Conservation (phyloP, 2,329 filamentous ascomycete species). For the Arthrocladium fulminans region DNA sequence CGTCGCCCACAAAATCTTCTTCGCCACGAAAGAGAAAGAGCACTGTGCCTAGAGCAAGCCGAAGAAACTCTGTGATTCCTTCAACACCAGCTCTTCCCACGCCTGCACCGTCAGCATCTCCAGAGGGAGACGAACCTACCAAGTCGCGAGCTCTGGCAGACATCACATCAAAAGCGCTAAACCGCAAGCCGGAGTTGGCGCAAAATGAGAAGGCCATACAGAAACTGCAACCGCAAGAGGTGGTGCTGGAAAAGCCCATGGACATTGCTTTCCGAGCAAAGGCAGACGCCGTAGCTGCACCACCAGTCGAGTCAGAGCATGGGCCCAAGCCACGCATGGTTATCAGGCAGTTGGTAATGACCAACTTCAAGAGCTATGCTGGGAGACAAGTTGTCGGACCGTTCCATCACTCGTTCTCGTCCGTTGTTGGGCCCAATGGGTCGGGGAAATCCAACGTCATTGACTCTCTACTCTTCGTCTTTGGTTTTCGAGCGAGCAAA, state of each 20-base stretch:
- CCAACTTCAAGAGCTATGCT: conserved; percentile 98
- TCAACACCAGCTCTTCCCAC: conserved; percentile 34
- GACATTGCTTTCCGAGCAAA: conserved; percentile 87
- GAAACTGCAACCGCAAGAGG: conserved; percentile 64
- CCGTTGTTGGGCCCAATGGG: conserved; percentile 93
- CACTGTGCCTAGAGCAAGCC: conserved; percentile 35
- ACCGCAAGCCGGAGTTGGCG: conserved; percentile 48
- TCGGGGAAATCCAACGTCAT: conserved; percentile 99
- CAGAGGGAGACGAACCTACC: conserved; percentile 42
- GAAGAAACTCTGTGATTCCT: conserved; percentile 28
- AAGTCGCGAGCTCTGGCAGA: conserved; percentile 59
- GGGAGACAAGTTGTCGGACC: conserved; percentile 90
- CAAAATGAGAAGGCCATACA: conserved; percentile 34
- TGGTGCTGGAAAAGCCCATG: conserved; percentile 78
- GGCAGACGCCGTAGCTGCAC: conserved; percentile 48
- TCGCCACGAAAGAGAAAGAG: conserved; percentile 63
- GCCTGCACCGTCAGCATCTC: conserved; percentile 47
- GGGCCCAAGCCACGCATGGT: conserved; percentile 80
- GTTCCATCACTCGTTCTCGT: conserved; percentile 95
- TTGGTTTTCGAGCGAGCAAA: conserved; percentile 96
- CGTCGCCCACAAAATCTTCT: conserved; percentile 45
- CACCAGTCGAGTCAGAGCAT: conserved; percentile 60
- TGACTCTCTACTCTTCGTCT: conserved; percentile 95
- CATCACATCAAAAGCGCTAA: conserved; percentile 60
- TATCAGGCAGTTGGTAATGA: conserved; percentile 83